Evolutionary conservation across 805 yeast genomes (phyloP).

Genomic region (Sugiyamaella chiloensis): DNA sequence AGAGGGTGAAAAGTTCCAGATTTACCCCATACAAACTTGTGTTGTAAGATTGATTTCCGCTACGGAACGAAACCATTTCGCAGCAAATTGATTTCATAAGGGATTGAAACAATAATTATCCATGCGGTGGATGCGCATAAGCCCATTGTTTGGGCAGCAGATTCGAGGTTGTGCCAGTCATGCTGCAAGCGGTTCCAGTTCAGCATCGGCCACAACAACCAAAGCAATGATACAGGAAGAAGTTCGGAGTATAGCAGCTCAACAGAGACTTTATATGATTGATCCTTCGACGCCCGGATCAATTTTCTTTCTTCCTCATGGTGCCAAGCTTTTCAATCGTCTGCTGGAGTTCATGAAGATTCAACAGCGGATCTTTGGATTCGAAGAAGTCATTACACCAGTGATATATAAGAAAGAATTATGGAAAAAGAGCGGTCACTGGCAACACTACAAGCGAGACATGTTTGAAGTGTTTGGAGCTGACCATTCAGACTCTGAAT

Average conservation of each 20-base stretch:
- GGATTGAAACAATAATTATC: too few species aligned
- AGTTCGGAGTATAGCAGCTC: constrained; percentile 43
- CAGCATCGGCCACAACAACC: too few species aligned
- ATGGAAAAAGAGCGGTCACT: constrained; percentile 93
- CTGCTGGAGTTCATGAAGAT: constrained; percentile 77
- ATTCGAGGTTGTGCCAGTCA: neutral
- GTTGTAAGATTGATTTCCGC: too few species aligned
- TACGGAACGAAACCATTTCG: too few species aligned
- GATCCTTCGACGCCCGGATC: constrained; percentile 89
- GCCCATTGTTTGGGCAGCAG: neutral
- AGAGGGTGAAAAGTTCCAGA: too few species aligned
- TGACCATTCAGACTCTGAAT: constrained; percentile 28
- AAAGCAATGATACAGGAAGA: neutral
- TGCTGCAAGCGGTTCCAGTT: neutral
- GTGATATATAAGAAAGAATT: constrained; percentile 74
- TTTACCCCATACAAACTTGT: too few species aligned
- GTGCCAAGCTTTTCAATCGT: constrained; percentile 80
- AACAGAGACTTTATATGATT: constrained; percentile 73
- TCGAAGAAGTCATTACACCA: constrained; percentile 91
- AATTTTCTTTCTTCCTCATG: constrained; percentile 87
- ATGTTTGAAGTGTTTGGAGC: constrained; percentile 83
- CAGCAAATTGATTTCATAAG: too few species aligned
- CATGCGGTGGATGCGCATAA: neutral
- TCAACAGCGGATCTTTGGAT: constrained; percentile 78
- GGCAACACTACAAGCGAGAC: constrained; percentile 91